phyloP scores from a whole-genome alignment of 148 eudicot genomes.

The Cornus florida region DNA sequence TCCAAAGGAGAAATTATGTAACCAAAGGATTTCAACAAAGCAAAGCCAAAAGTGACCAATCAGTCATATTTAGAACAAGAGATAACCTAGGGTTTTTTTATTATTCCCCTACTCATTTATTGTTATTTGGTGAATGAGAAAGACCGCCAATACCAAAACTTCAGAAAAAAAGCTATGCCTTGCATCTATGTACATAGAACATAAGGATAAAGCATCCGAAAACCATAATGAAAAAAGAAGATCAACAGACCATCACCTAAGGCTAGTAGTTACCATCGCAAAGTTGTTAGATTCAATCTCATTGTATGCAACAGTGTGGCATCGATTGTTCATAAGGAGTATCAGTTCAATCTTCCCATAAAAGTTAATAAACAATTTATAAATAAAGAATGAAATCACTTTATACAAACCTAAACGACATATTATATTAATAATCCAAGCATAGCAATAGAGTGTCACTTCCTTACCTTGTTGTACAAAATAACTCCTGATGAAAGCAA shows the following conservation, averaged over 20 bases:
- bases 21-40: too few relatives aligned
- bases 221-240: not conserved
- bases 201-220: not conserved
- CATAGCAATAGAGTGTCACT: not conserved
- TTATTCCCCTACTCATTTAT: not conserved
- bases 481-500: slow-evolving; percentile 88
- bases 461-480: slow-evolving; percentile 76
- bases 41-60: not conserved
- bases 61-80: not conserved
- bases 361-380: not conserved
- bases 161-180: not conserved
- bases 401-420: not conserved
- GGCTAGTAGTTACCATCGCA: not conserved
- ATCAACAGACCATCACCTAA: not conserved
- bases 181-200: not conserved
- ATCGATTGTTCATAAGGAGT: not conserved
- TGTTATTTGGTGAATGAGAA: not conserved
- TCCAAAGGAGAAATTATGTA: too few relatives aligned
- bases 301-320: not conserved
- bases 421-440: too few relatives aligned
- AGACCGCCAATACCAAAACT: not conserved
- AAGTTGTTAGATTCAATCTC: not conserved
- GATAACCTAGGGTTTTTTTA: too few relatives aligned
- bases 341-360: not conserved
- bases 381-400: not conserved